Evolutionary conservation across 768 basidiomycete species (phyloP), one percentile per base, ranked within the genome.

Genomic region (Lactarius evosmus): DNA sequence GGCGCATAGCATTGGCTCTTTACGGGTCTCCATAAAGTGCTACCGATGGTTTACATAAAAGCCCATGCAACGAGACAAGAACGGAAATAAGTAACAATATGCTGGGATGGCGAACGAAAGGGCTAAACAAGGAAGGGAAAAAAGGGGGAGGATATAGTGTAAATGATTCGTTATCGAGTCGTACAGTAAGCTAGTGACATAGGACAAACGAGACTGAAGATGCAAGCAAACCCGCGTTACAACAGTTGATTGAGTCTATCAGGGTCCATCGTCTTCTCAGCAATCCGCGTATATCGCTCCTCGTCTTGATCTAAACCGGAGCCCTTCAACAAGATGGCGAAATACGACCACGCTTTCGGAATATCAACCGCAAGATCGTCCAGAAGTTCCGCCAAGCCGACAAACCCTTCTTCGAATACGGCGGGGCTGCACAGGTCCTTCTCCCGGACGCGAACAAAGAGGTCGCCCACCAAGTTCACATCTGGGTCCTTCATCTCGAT

Each of bases 291-390:
- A 54, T 80, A 79, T 57, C 80, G 78, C 65, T 84, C 85, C 65
- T 85, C 82, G 67, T 88, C 84, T 70, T 71, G 72, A 67, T 78
- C 76, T 56, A 95, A 75, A 30, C 79, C 80, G 19, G 88, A 83
- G 34, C 85, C 87, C 72, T 83, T 86, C 62, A 96, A 75, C 78
- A 96, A 84, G 63, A 83, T 78, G 14, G 86, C 91, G 73, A 93
- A 86, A 63, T 87, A 83, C 49, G 81, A 74, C 77, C 88, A 88
- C 0, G 94, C 96, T 71, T 87, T 88, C 9, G 96, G 95, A 52
- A 89, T 90, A 73, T 98, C 95, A 69, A 95, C 87, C 33, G 88
- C 87, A 62, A 95, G 83, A 72, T 98, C 95, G 70, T 94, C 93
- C 70, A 98, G 80, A 60, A 87, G 75, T 75, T 93, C 91, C 30